Evolutionary conservation across 2,329 filamentous ascomycete species (phyloP), one percentile per base, ranked within the genome.

Genomic region (Penicillium brasilianum): DNA sequence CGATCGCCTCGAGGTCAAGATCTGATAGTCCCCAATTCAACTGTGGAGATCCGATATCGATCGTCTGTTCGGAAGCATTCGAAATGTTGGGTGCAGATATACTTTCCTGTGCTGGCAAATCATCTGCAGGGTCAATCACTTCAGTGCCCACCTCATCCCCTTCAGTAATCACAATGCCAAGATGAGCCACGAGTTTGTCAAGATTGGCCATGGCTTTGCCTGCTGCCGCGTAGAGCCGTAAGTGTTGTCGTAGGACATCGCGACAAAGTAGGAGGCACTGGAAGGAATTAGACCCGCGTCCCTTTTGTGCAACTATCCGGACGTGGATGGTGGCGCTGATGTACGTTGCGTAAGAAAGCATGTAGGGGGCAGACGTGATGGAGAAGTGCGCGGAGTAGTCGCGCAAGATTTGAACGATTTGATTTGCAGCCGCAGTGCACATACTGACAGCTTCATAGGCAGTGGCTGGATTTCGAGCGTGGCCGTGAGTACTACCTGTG

Each of bases 261-360:
- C 60, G 61, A 36, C 69, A 72, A 16, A 68, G 57, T 9, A 61
- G 9, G 7, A 72, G 55, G 13, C 65, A 71, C 34, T 66, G 66
- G 22, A 69, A 76, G 53, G 49, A 78, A 68, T 66, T 66, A 11
- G 66, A 68, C 1, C 53, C 65, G 28, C 60, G 64, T 10, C 61
- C 62, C 39, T 62, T 67, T 30, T 71, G 70, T 4, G 75, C 75
- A 9, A 83, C 82, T 22, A 83, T 82, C 1, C 83, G 81, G 0
- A 78, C 81, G 57, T 84, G 81, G 11, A 85, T 84, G 0, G 83
- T 85, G 0, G 82, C 83, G 16, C 79, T 79, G 3, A 85, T 83
- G 58, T 85, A 87, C 0, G 82, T 84, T 0, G 84, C 83, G 64
- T 86, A 87, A 0, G 82, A 83, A 2, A 87, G 80, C 13, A 81